These are phyloP conservation scores for Narthecium ossifragum DNA, from an alignment of 106 monocot species.

Conservation along the genomic window DNA sequence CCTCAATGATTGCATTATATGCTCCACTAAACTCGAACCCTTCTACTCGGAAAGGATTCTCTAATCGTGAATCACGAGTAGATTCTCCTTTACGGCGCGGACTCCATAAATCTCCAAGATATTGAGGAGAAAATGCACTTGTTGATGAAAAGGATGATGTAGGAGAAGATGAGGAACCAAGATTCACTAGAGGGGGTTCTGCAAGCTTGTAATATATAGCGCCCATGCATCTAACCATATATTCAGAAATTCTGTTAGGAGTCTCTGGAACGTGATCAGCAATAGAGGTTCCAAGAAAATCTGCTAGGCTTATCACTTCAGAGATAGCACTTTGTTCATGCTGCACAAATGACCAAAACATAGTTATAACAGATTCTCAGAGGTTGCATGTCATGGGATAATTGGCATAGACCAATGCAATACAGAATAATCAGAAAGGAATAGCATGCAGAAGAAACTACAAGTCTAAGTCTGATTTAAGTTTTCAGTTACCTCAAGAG, in stretches of 20 bases:
- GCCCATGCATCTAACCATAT: slow-evolving; percentile 27
- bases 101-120: slow-evolving; percentile 25
- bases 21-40: slow-evolving; percentile 31
- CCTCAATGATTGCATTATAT: slow-evolving; percentile 28
- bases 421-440: no score
- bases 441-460: no score
- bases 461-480: no score
- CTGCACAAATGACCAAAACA: slow-evolving; percentile 5
- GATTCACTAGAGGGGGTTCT: slow-evolving; percentile 12
- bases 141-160: slow-evolving; percentile 32
- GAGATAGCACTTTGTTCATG: neutral
- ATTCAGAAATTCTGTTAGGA: slow-evolving; percentile 24
- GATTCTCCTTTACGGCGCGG: slow-evolving; percentile 15
- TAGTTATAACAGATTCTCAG: neutral
- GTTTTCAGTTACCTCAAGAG: slow-evolving; percentile 43
- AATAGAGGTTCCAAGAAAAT: slow-evolving; percentile 8
- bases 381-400: no score
- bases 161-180: slow-evolving; percentile 15
- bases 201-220: slow-evolving; percentile 23
- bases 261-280: slow-evolving; percentile 25
- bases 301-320: slow-evolving; percentile 6
- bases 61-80: slow-evolving; percentile 13
- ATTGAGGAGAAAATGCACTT: slow-evolving; percentile 30
- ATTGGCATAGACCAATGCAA: no score
- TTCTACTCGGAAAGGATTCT: slow-evolving; percentile 11